Conservation (phyloP, 352 stramenopile genomes). For the Phytophthora crassamura region DNA sequence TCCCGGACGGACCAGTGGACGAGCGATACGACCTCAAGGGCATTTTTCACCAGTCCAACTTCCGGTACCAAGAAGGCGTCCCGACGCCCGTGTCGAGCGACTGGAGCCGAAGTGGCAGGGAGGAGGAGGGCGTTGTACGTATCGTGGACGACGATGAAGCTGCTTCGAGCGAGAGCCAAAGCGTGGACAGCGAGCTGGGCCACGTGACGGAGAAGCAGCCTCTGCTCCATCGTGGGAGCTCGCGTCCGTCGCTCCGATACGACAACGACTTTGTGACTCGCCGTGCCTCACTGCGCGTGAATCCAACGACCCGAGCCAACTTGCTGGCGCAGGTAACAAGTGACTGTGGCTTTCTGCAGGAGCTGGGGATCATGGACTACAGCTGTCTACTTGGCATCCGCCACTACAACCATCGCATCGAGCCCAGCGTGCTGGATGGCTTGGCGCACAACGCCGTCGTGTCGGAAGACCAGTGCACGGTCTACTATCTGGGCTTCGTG, state of each 20-base stretch:
- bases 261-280: constrained; percentile 84
- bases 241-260: constrained; percentile 69
- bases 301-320: constrained; percentile 74
- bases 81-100: constrained; percentile 50
- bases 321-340: constrained; percentile 82
- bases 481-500: constrained; percentile 89
- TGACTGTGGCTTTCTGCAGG: constrained; percentile 85
- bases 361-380: constrained; percentile 91
- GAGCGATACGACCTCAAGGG: constrained; percentile 89
- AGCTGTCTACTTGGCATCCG: constrained; percentile 84
- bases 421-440: constrained; percentile 53
- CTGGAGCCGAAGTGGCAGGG: constrained; percentile 40
- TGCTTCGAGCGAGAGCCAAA: constrained; percentile 37
- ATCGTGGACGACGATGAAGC: constrained; percentile 34
- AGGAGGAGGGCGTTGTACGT: constrained; percentile 32
- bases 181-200: constrained; percentile 39
- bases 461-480: constrained; percentile 67
- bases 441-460: constrained; percentile 83
- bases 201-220: constrained; percentile 61
- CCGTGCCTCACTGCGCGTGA: constrained; percentile 71
- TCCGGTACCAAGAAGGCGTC: constrained; percentile 47
- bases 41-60: constrained; percentile 78
- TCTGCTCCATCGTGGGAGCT: constrained; percentile 58
- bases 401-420: constrained; percentile 56
- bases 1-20: constrained; percentile 74